Conservation (phyloP, 805 yeast genomes). For the Candida schatavii region DNA sequence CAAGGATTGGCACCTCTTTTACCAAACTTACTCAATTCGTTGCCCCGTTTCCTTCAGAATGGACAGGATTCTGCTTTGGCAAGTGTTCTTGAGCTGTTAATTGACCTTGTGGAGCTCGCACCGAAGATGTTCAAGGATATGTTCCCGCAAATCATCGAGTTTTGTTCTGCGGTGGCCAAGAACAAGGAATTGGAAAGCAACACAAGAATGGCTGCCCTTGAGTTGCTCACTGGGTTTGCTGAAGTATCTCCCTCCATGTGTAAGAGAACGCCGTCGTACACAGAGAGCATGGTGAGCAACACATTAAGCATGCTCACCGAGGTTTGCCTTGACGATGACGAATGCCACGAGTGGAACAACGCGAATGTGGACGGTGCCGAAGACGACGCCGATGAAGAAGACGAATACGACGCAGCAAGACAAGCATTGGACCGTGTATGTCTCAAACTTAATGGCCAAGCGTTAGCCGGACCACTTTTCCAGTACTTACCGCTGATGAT, state of each 20-base stretch:
- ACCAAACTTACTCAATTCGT: conserved; percentile 80
- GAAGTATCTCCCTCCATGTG: conserved; percentile 97
- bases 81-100: conserved; percentile 81
- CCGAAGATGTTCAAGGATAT: conserved; percentile 92
- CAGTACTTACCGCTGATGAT: conserved; percentile 84
- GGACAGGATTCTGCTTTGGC: conserved; percentile 83
- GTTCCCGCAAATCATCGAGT: conserved; percentile 85
- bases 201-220: conserved; percentile 84
- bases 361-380: conserved; percentile 74
- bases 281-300: conserved; percentile 65
- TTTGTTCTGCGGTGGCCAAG: conserved; percentile 79
- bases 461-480: conserved; percentile 82
- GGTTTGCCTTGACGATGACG: conserved; percentile 85
- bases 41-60: conserved; percentile 76
- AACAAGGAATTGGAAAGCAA: conserved; percentile 74
- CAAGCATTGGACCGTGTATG: conserved; percentile 92
- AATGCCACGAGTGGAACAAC: conserved; percentile 83
- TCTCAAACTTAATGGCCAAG: conserved; percentile 76
- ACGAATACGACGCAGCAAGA: conserved; percentile 86
- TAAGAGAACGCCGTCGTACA: conserved; percentile 69
- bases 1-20: conserved; percentile 69
- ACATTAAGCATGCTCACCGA: conserved; percentile 88
- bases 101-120: conserved; percentile 88
- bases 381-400: conserved; percentile 79
- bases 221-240: conserved; percentile 83